Base-by-base conservation (phyloP, 2,329 filamentous ascomycete genomes). In the Arthrobotrys pseudoclavata region DNA sequence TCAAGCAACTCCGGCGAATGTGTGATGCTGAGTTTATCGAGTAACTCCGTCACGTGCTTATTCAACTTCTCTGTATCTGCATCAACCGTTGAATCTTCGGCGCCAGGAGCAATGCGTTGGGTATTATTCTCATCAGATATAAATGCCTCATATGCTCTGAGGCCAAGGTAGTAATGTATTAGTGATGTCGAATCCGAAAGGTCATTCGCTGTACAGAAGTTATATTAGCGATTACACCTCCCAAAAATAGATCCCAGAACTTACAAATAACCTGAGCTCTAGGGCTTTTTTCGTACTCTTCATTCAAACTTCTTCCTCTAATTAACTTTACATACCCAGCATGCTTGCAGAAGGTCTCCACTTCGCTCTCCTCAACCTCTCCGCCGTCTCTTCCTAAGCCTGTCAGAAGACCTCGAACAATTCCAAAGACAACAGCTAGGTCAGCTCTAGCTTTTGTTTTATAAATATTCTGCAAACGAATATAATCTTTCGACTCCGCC, bases 281-380 rank as follows among this genome's bases (percentile, higher is more conserved):
- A 85, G 80, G 74, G 13, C 45, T 68, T 18, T 48, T 22, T n/a
- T 84, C 80, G 15, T 83, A 83, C 1, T 84, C 83, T n/a, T 86
- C 81, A 40, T 87, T 86, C 57, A 90, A 86, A 2, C 86, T 85
- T 29, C 86, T 84, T 18, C 89, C 89, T 29, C 91, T 91, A 71
- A 98, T 90, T 57, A 98, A 88, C 84, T 96, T 97, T 83, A 97
- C 91, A 83, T 97, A 96, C 55, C 92, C 92, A 61, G 94, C 95
- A 80, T 97, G 96, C 85, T 96, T 97, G 88, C 95, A 98, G 84
- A 97, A 98, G 40, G 91, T 86, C 82, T 97, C 94, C 53, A 98
- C 90, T 81, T 97, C 93, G 66, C 52, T 88, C 88, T 72, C 75
- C 9, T 52, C 89, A 86, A 55, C 91, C 87, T 70, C 97, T 87